phyloP scores from a whole-genome alignment of 768 basidiomycete species.

The Xanthoconium stramineum region DNA sequence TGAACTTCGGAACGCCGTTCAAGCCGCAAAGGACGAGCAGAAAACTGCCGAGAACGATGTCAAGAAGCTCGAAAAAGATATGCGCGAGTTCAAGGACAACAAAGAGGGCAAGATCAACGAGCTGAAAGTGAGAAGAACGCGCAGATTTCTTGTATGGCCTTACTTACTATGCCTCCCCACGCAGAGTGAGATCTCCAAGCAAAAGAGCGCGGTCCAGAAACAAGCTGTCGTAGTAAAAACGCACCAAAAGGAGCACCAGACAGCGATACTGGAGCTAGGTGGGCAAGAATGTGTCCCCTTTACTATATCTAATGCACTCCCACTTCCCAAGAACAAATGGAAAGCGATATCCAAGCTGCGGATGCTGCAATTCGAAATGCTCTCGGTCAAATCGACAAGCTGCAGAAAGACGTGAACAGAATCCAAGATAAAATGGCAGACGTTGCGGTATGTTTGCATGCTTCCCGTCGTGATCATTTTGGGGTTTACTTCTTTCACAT shows the following conservation, averaged over 20 bases:
- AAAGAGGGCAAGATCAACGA: conserved; percentile 96
- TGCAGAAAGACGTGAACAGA: conserved; percentile 61
- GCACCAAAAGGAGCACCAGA: conserved; percentile 87
- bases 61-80: conserved; percentile 90
- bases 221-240: conserved; percentile 79
- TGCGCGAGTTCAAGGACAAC: conserved; percentile 98
- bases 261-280: conserved; percentile 87
- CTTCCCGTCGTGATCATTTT: background rate
- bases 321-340: conserved; percentile 25
- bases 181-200: conserved; percentile 68
- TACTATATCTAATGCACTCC: background rate
- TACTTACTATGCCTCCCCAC: background rate
- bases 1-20: conserved; percentile 55
- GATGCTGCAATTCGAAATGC: conserved; percentile 30
- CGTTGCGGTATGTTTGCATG: conserved; percentile 16
- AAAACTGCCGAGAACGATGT: conserved; percentile 71
- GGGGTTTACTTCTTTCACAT: background rate
- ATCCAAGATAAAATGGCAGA: conserved; percentile 46
- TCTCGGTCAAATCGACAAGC: conserved; percentile 44
- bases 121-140: conserved; percentile 61
- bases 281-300: conserved; percentile 19
- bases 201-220: conserved; percentile 79
- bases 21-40: conserved; percentile 72
- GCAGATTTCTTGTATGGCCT: background rate
- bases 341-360: conserved; percentile 27